Evolutionary conservation across 2,329 filamentous ascomycete species (phyloP).

Genomic region (Diaporthe ilicicola): DNA sequence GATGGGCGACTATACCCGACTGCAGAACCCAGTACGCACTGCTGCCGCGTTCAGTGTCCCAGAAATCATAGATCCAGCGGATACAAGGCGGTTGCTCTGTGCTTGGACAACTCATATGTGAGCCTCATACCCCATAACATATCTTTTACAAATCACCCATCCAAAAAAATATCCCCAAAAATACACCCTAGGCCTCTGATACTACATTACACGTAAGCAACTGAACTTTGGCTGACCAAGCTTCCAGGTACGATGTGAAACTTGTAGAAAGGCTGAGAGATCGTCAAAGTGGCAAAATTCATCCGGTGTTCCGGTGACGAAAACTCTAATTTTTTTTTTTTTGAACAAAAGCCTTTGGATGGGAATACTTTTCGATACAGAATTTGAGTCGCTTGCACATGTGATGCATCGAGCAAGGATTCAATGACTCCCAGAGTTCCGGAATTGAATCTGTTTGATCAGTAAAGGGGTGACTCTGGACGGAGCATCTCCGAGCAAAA

Average conservation of each 20-base stretch:
- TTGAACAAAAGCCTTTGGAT: no score
- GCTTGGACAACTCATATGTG: conserved; percentile 65
- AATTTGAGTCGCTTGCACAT: no score
- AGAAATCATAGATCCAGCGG: conserved; percentile 71
- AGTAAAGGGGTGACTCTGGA: not conserved
- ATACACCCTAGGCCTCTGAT: no score
- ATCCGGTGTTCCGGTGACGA: conserved; percentile 16
- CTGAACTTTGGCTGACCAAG: not conserved
- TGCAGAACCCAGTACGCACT: conserved; percentile 72
- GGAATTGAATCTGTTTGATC: not conserved
- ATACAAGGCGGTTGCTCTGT: conserved; percentile 62
- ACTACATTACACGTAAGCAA: accelerated
- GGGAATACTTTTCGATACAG: no score
- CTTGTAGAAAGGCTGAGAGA: conserved; percentile 22
- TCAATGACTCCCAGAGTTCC: not conserved
- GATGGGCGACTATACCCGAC: conserved; percentile 65
- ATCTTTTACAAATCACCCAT: no score
- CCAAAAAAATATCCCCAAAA: not conserved
- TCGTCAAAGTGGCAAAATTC: conserved; percentile 19
- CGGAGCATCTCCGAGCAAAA: conserved; percentile 9
- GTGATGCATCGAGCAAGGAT: not conserved
- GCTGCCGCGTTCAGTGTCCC: conserved; percentile 71
- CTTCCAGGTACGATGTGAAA: conserved; percentile 22
- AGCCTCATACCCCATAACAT: not conserved
- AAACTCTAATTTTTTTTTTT: no score